phyloP scores from a whole-genome alignment of 2,329 filamentous ascomycete genomes.

The Thelonectria blattea region DNA sequence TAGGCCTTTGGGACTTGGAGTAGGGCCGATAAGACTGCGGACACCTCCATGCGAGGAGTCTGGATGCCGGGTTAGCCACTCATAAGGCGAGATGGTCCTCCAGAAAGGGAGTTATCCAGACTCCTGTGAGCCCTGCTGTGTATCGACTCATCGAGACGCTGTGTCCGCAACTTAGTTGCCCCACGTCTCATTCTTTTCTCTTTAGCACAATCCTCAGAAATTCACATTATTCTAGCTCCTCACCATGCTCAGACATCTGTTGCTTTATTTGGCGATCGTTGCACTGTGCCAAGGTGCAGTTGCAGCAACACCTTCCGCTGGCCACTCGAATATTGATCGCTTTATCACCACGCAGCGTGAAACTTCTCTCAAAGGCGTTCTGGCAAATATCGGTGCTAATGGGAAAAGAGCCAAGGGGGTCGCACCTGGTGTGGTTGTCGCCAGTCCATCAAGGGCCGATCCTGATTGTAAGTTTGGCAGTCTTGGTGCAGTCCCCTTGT shows the following conservation, averaged over 20 bases:
- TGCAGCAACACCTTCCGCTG: slow-evolving; percentile 3
- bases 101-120: not conserved
- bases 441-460: slow-evolving; percentile 56
- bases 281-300: slow-evolving; percentile 11
- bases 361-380: slow-evolving; percentile 29
- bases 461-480: slow-evolving; percentile 46
- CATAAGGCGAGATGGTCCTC: not conserved
- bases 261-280: slow-evolving; percentile 10
- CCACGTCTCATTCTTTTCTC: not conserved
- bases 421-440: slow-evolving; percentile 58
- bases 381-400: slow-evolving; percentile 58
- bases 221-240: not conserved
- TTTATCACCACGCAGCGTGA: slow-evolving; percentile 30
- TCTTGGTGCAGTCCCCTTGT: not conserved
- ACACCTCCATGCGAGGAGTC: not conserved
- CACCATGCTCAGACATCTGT: slow-evolving; percentile 18
- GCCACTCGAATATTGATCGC: slow-evolving; percentile 2
- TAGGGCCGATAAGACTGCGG: not conserved
- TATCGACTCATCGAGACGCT: not conserved
- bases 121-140: not conserved
- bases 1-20: not conserved
- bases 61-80: not conserved
- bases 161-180: not conserved
- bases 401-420: slow-evolving; percentile 57
- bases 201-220: not conserved